Evolutionary conservation across 148 eudicot genomes (phyloP), one percentile per base, ranked within the genome.

Genomic region (Rhododendron kiyosumense): DNA sequence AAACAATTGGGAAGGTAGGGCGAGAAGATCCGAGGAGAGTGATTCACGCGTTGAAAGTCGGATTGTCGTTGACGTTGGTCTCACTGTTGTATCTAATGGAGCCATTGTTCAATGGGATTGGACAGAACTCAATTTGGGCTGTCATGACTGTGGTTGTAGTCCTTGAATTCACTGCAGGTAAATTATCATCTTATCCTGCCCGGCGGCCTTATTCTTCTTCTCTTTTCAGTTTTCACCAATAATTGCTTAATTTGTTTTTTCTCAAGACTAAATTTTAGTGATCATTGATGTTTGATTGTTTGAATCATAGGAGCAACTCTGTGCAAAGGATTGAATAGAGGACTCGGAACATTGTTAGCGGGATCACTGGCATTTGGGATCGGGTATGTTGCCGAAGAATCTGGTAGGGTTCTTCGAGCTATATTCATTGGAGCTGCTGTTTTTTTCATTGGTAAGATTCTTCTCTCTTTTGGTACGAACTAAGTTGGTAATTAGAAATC

Each of bases 131-230:
- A 24, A 92, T 95, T 20, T 95, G 98, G 99, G 99, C 99, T 74
- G 92, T 96, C 88, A 95, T 96, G 96, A 96, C 99, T 32, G 99
- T 96, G 11, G 99, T 95, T 1, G 94, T 96, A 36, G 99, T 96
- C 41, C 99, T 96, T 67, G 98, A 96, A 88, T 96, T 96, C 88
- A 94, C 99, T 57, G 99, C 95, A 54, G 99, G 99, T 96, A 82
- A 7, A 51, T 45, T 81, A 5, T 51, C 14, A 4, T 79, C 20
- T 4, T 2, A 46, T 46, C 49, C 49, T 41, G 22, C 12, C 3
- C 38, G 7, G 18, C 18, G 32, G 4, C 69, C 13, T 8, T 17
- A 36, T 34, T 36, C 78, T 4, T 36, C 78, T 4, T 74, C 38
- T 46, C 49, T 73, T 32, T 73, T 15, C 3, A 32, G 10, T 32